phyloP scores from a whole-genome alignment of 2,329 filamentous ascomycete species.

The Sporothrix globosa region DNA sequence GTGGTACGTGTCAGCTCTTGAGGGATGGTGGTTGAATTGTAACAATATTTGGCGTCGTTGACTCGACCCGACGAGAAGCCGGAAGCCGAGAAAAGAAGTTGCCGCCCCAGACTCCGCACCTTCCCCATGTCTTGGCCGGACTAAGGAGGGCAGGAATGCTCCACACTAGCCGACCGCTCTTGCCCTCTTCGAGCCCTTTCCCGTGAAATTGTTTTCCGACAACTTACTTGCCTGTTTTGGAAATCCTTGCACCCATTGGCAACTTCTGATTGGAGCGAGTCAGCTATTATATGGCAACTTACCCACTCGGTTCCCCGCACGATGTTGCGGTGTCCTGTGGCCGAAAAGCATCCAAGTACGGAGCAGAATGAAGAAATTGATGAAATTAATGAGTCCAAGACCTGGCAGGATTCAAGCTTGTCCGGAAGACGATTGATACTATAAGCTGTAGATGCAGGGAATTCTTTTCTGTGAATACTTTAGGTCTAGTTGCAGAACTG shows the following conservation, averaged over 20 bases:
- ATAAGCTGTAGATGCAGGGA: too few relatives aligned
- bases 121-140: neutral
- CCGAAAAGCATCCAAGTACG: too few relatives aligned
- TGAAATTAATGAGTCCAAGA: too few relatives aligned
- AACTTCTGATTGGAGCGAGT: slow-evolving; percentile 10
- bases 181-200: neutral
- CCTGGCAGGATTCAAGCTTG: too few relatives aligned
- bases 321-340: too few relatives aligned
- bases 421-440: too few relatives aligned
- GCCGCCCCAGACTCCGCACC: neutral
- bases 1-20: neutral
- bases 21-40: neutral
- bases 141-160: neutral
- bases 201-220: slow-evolving; percentile 2
- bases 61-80: neutral
- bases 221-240: neutral
- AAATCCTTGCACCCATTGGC: neutral
- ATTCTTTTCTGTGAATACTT: too few relatives aligned
- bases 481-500: too few relatives aligned
- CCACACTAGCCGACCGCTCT: neutral
- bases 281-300: neutral
- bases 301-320: neutral
- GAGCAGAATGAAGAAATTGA: too few relatives aligned
- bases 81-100: too few relatives aligned
- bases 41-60: neutral